Conservation (phyloP, 2,329 filamentous ascomycete genomes). For the Waltergamsia citrina region DNA sequence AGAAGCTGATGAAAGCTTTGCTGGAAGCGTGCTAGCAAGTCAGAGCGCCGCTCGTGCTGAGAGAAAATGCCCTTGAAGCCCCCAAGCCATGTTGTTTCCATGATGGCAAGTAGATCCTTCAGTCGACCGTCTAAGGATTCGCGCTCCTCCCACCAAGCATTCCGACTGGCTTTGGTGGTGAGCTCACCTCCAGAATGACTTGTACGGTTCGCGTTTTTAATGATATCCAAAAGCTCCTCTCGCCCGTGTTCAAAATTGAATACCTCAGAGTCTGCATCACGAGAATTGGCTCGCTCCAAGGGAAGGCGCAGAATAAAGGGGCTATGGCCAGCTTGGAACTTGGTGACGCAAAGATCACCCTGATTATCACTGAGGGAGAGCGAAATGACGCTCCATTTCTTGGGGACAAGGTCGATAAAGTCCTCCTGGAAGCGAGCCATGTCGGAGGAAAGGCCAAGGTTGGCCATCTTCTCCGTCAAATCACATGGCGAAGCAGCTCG, state of each 20-base stretch:
- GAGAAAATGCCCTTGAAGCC: slow-evolving; percentile 95
- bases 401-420: slow-evolving; percentile 78
- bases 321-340: slow-evolving; percentile 62
- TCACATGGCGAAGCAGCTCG: background rate
- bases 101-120: slow-evolving; percentile 68
- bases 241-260: slow-evolving; percentile 80
- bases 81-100: slow-evolving; percentile 90
- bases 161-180: slow-evolving; percentile 63
- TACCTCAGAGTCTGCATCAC: slow-evolving; percentile 66
- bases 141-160: slow-evolving; percentile 83
- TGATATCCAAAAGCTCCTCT: slow-evolving; percentile 72
- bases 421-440: slow-evolving; percentile 62
- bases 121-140: slow-evolving; percentile 71
- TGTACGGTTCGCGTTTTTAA: slow-evolving; percentile 71
- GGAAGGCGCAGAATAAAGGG: slow-evolving; percentile 86
- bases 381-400: slow-evolving; percentile 77
- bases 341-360: slow-evolving; percentile 83
- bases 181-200: slow-evolving; percentile 67
- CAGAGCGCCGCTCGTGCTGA: slow-evolving; percentile 51
- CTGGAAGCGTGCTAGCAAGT: slow-evolving; percentile 66
- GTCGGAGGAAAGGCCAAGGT: slow-evolving; percentile 36
- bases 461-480: slow-evolving; percentile 7
- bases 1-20: slow-evolving; percentile 70
- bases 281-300: slow-evolving; percentile 69
- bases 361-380: slow-evolving; percentile 72